These are phyloP conservation scores for Fusarium nisikadoi DNA, from an alignment of 2,329 filamentous ascomycete genomes.

Conservation along the genomic window DNA sequence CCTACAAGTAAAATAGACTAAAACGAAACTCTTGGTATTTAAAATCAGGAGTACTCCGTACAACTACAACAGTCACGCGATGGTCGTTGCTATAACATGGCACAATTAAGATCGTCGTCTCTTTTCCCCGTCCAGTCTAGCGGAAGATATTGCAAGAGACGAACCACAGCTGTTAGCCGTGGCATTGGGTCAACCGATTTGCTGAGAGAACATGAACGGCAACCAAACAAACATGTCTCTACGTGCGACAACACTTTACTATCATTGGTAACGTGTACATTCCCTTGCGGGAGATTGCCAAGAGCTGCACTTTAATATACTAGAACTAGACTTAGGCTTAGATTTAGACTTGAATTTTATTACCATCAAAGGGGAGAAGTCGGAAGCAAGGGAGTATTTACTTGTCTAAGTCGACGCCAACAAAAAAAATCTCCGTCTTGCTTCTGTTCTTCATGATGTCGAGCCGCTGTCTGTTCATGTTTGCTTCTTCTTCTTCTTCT, in stretches of 20 bases:
- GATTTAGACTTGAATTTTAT: slow-evolving; percentile 7
- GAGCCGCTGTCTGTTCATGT: neutral
- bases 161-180: slow-evolving; percentile 5
- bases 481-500: neutral
- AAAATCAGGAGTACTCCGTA: neutral
- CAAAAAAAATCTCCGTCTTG: neutral
- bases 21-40: neutral
- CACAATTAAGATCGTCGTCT: neutral
- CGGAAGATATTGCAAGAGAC: neutral
- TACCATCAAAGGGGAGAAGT: neutral
- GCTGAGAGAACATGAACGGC: neutral
- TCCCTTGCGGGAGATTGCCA: neutral
- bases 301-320: neutral
- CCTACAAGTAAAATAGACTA: neutral
- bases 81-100: neutral
- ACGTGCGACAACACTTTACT: slow-evolving; percentile 16
- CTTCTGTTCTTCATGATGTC: neutral
- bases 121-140: slow-evolving; percentile 13
- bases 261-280: neutral
- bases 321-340: slow-evolving; percentile 9
- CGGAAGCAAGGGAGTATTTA: slow-evolving; percentile 8
- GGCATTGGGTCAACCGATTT: slow-evolving; percentile 14
- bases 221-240: slow-evolving; percentile 1
- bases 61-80: neutral
- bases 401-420: slow-evolving; percentile 6